Percentiles rank a stretch among this genome's conserved stretches.
Conservation (phyloP, 2,329 filamentous ascomycete species). For the Fusarium sterilihyphosum region DNA sequence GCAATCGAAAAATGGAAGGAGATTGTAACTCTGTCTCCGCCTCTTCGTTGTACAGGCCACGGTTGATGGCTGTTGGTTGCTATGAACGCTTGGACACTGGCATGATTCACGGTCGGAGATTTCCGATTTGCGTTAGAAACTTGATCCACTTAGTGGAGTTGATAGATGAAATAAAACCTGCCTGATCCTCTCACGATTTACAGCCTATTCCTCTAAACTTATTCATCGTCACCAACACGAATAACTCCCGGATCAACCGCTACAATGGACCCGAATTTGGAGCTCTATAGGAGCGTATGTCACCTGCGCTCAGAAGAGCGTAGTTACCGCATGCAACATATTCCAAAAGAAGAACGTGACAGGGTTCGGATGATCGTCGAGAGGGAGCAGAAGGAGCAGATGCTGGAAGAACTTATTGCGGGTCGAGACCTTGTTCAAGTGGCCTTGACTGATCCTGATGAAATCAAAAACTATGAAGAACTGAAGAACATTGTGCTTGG, state of each 20-base stretch:
- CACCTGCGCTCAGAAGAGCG: not conserved
- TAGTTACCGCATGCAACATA: not conserved
- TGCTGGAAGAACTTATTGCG: not conserved
- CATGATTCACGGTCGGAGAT: not conserved
- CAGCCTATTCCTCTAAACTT: not conserved
- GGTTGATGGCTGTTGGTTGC: not conserved
- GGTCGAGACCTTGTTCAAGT: constrained; percentile 17
- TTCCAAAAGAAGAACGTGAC: not conserved
- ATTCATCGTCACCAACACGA: not conserved
- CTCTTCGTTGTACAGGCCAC: not conserved
- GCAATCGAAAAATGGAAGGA: no score
- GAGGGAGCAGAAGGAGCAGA: not conserved
- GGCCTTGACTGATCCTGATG: constrained; percentile 3
- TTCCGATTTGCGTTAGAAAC: not conserved
- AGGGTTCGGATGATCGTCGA: not conserved
- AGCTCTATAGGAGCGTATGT: not conserved
- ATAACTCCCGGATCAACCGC: no score
- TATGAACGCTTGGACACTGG: not conserved
- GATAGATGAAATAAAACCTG: not conserved
- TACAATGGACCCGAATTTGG: not conserved
- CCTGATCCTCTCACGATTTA: not conserved
- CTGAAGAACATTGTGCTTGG: not conserved
- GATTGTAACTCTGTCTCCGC: not conserved
- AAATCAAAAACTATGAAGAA: not conserved
- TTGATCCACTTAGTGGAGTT: not conserved